Percentiles rank a stretch among this genome's conserved stretches.
These are phyloP conservation scores for Tribonema minus DNA, from an alignment of 108 stramenopile genomes.

Conservation along the genomic window DNA sequence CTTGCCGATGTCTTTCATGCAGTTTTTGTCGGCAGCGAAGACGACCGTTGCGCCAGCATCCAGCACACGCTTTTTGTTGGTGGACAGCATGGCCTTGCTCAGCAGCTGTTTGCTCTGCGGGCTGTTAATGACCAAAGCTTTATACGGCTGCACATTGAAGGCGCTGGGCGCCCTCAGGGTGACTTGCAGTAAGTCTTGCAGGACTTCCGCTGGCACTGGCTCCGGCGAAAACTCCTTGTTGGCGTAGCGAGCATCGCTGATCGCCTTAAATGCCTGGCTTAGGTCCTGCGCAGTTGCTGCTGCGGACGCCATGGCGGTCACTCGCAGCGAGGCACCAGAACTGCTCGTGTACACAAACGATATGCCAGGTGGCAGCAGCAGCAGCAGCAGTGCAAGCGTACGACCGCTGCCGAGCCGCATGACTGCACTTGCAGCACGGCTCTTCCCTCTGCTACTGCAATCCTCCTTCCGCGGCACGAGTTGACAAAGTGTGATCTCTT, in stretches of 20 bases:
- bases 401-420: too few relatives aligned
- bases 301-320: too few relatives aligned
- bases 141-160: slow-evolving; percentile 86
- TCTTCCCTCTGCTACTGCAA: too few relatives aligned
- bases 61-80: slow-evolving; percentile 73
- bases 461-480: too few relatives aligned
- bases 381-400: too few relatives aligned
- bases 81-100: slow-evolving; percentile 67
- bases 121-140: slow-evolving; percentile 65
- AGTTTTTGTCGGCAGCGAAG: slow-evolving; percentile 73
- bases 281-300: too few relatives aligned
- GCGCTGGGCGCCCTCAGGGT: slow-evolving; percentile 23
- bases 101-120: slow-evolving; percentile 60
- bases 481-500: too few relatives aligned
- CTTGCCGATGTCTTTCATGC: slow-evolving; percentile 42
- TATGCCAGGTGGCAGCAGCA: too few relatives aligned
- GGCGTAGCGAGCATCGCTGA: background rate
- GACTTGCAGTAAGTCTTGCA: background rate
- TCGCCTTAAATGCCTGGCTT: background rate
- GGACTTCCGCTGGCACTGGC: background rate
- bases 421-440: too few relatives aligned
- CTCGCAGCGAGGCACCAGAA: too few relatives aligned
- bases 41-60: slow-evolving; percentile 83
- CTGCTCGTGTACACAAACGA: too few relatives aligned
- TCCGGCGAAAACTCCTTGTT: background rate